Evolutionary conservation across 805 yeast species (phyloP).

Genomic region (Saccharomyces paradoxus): DNA sequence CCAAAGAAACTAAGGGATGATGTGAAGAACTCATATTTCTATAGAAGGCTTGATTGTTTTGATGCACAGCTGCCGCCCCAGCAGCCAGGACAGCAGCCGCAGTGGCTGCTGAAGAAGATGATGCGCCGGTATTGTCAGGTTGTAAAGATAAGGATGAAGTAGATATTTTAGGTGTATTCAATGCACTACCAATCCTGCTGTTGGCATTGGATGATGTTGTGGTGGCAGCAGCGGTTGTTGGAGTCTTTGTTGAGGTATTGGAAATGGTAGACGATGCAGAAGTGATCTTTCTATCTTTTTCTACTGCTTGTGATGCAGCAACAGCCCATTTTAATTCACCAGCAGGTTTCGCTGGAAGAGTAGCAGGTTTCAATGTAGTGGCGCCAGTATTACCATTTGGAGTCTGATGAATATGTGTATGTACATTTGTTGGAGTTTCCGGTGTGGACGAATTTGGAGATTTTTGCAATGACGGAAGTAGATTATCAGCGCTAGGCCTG

Average conservation of each 20-base stretch:
- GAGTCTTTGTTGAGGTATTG: not conserved
- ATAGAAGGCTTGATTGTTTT: conserved; percentile 18
- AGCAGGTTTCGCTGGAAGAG: conserved; percentile 44
- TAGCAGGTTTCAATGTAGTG: conserved; percentile 41
- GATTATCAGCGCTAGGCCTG: conserved; percentile 11
- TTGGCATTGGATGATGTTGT: conserved; percentile 1
- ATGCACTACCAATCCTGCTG: conserved; percentile 5
- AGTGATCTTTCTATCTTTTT: conserved; percentile 17
- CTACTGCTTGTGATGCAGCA: conserved; percentile 38
- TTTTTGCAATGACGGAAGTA: conserved; percentile 2
- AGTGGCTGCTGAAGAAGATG: conserved; percentile 14
- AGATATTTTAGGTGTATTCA: conserved; percentile 16
- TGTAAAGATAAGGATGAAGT: conserved; percentile 8
- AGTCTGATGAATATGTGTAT: conserved; percentile 28
- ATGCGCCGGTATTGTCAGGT: not conserved
- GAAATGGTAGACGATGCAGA: conserved; percentile 3
- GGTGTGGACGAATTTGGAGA: conserved; percentile 5
- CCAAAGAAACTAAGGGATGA: conserved; percentile 4
- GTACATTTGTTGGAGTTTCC: conserved; percentile 12
- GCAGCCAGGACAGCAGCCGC: conserved; percentile 24
- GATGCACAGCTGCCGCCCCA: conserved; percentile 21
- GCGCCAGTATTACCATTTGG: conserved; percentile 28
- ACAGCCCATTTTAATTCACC: conserved; percentile 50
- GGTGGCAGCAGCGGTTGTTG: not conserved
- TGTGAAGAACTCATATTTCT: conserved; percentile 6